Percentiles rank a stretch among this genome's conserved stretches.
Conservation (phyloP, 1,284 basidiomycete species). For the Volvariella surrecta region DNA sequence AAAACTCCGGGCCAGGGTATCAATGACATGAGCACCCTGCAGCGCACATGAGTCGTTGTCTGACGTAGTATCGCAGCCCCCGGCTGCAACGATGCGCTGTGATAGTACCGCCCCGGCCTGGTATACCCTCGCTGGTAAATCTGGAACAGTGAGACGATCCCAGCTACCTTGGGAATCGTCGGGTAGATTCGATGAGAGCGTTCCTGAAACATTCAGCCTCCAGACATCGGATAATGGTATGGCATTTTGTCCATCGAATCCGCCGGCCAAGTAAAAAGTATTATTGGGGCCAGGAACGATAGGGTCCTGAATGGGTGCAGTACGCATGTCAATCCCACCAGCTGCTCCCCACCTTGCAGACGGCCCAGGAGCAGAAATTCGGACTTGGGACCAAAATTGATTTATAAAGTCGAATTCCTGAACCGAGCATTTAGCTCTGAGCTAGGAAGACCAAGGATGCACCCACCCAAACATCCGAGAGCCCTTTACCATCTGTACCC, state of each 20-base stretch:
- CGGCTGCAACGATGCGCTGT: constrained; percentile 41
- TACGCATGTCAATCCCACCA: constrained; percentile 58
- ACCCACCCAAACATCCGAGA: constrained; percentile 67
- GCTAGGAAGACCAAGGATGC: constrained; percentile 1
- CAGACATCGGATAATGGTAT: constrained; percentile 56
- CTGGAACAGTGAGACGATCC: constrained; percentile 35
- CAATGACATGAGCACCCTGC: constrained; percentile 47
- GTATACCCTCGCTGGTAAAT: constrained; percentile 30
- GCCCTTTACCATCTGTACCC: constrained; percentile 36
- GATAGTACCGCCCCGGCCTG: constrained; percentile 51
- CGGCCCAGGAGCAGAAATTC: constrained; percentile 42
- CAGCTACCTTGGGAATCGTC: constrained; percentile 45
- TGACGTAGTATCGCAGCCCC: constrained; percentile 49
- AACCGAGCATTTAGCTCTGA: constrained; percentile 3
- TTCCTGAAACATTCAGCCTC: constrained; percentile 58
- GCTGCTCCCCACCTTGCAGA: constrained; percentile 57
- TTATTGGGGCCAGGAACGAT: constrained; percentile 46
- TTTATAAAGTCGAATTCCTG: constrained; percentile 69
- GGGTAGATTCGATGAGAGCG: constrained; percentile 57
- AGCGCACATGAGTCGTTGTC: constrained; percentile 43
- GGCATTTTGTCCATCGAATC: constrained; percentile 38
- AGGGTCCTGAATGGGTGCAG: constrained; percentile 31
- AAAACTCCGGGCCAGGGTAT: constrained; percentile 27
- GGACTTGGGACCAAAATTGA: constrained; percentile 63
- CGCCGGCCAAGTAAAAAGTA: constrained; percentile 62